Evolutionary conservation across 352 stramenopile species (phyloP), one percentile per base, ranked within the genome.

Genomic region (Peronospora farinosa): DNA sequence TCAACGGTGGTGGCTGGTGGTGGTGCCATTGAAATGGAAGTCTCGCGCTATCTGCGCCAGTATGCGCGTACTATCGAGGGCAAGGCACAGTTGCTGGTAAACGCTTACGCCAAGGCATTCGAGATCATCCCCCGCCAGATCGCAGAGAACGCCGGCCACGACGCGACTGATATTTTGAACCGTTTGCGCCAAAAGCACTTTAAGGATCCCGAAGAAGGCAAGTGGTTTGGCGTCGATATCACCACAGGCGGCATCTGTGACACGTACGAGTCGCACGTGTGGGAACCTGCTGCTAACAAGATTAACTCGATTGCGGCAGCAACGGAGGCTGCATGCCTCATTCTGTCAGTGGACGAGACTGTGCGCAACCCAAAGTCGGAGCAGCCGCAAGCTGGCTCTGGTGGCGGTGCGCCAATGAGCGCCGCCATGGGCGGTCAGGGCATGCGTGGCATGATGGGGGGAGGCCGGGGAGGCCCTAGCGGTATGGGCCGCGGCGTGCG

Each of bases 211-310:
- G 85, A 86, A n/a, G 73, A 87, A 47, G 89, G 84, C 60, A 95
- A 91, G 53, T 99, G 96, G 97, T 98, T 96, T 59, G 97, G 96
- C 50, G 96, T 99, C 21, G 95, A 99, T 70, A 97, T 99, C 56
- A 91, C 96, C 64, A 86, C 87, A n/a, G 95, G 95, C 51, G 89
- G 84, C 61, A 97, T 99, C 50, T 98, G 94, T 63, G 94, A 99
- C 81, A 99, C 96, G 38, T 96, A 98, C 56, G 84, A 97, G 57
- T 86, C 83, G 21, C 89, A 96, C 47, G 95, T 99, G 54, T 99
- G 97, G 97, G 97, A 99, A 81, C 97, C 97, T 7, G 92, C 87
- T n/a, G 86, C 96, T 52, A 98, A 98, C 82, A 99, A 99, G 68
- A 95, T 96, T 57, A 98, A 99, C 74, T 96, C 92, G 44, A 83